These are phyloP conservation scores for Fusarium sambucinum DNA, from an alignment of 2,329 filamentous ascomycete genomes.

Conservation along the genomic window DNA sequence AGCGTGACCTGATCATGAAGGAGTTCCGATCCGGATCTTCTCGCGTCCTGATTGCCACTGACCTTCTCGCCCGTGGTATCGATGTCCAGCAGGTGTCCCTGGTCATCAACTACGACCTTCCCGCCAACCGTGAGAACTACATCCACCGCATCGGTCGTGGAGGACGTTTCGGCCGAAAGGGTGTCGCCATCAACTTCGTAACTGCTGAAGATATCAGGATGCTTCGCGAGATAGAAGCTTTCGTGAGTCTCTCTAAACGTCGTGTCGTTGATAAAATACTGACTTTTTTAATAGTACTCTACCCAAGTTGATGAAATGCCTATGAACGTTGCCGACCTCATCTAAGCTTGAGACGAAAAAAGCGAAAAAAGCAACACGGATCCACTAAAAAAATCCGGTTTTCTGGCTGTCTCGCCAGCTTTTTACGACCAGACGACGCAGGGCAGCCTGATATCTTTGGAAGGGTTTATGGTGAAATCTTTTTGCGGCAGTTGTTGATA, in stretches of 20 bases:
- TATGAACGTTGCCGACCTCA: conserved; percentile 87
- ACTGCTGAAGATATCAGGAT: conserved; percentile 99
- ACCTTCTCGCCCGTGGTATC: conserved; percentile 98
- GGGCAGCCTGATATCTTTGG: conserved; percentile 50
- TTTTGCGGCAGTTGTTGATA: conserved; percentile 57
- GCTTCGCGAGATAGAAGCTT: conserved; percentile 99
- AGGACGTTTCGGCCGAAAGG: conserved; percentile 99
- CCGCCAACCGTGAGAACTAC: conserved; percentile 99
- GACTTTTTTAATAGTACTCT: conserved; percentile 72
- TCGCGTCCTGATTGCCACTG: conserved; percentile 97
- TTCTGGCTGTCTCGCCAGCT: conserved; percentile 41
- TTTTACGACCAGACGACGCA: conserved; percentile 35
- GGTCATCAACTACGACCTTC: conserved; percentile 99
- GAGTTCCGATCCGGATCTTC: conserved; percentile 99
- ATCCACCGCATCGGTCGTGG: conserved; percentile 99
- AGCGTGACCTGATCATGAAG: conserved; percentile 99
- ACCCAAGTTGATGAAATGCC: conserved; percentile 99
- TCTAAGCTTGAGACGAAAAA: conserved; percentile 62
- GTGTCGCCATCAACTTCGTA: conserved; percentile 99
- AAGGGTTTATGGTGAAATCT: conserved; percentile 51
- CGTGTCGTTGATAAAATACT: too few relatives aligned
- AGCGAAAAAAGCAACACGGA: conserved; percentile 38
- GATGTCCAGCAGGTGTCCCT: conserved; percentile 99
- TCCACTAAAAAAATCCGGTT: conserved; percentile 42
- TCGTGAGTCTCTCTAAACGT: conserved; percentile 43